Conservation (phyloP, 1,284 basidiomycete species). For the Heterobasidion occidentale region DNA sequence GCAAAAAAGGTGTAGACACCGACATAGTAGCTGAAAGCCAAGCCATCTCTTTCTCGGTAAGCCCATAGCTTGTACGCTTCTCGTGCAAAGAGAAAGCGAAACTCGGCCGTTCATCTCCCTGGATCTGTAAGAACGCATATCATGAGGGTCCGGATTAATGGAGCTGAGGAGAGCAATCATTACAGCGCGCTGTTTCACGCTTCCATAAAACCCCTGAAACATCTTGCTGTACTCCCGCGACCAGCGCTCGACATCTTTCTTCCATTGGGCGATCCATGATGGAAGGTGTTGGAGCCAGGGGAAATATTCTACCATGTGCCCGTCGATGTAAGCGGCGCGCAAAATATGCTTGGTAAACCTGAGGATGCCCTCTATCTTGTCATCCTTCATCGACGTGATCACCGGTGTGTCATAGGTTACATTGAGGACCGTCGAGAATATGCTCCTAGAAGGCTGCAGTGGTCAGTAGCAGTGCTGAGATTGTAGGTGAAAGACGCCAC, state of each 20-base stretch:
- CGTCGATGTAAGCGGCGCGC: background rate
- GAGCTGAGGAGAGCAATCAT: too few species aligned
- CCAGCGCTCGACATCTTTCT: background rate
- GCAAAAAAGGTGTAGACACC: background rate
- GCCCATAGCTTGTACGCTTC: background rate
- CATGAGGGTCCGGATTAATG: too few species aligned
- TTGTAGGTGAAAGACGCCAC: background rate
- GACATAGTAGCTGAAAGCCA: background rate
- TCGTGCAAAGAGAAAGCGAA: background rate
- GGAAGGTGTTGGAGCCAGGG: constrained; percentile 3
- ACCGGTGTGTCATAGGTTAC: background rate
- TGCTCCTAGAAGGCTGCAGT: background rate
- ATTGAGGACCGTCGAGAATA: background rate
- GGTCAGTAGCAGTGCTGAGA: background rate
- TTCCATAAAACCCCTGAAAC: too few species aligned
- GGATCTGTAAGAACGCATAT: too few species aligned
- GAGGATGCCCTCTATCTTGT: background rate
- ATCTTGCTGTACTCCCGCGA: too few species aligned
- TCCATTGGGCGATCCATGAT: background rate
- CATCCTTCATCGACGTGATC: background rate
- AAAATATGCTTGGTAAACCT: background rate
- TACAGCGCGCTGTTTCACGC: too few species aligned
- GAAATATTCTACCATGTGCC: constrained; percentile 3
- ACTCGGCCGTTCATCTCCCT: background rate
- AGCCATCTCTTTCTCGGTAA: background rate